Percentiles rank a stretch among this genome's conserved stretches.
Evolutionary conservation across 1,284 basidiomycete genomes (phyloP).

Genomic region (Hypsizygus ulmarius): DNA sequence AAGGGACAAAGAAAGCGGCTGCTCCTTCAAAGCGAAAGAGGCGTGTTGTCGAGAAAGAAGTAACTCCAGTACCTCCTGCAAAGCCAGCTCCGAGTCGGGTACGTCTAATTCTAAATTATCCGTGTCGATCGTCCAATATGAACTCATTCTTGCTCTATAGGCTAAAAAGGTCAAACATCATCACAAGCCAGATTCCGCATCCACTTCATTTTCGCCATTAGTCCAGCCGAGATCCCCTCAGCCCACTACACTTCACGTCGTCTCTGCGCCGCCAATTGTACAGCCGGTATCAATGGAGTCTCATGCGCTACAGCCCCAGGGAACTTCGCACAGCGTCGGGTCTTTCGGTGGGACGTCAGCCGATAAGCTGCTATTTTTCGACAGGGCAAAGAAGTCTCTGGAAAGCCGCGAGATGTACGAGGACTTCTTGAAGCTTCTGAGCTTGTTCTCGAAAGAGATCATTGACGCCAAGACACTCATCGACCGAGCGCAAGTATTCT

Average conservation of each 20-base stretch:
- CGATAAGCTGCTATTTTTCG: conserved; percentile 94
- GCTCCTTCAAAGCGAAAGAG: conserved; percentile 49
- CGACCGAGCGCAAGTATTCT: conserved; percentile 76
- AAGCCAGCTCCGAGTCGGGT: conserved; percentile 44
- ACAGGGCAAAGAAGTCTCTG: conserved; percentile 82
- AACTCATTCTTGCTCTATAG: conserved; percentile 27
- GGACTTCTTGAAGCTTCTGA: conserved; percentile 91
- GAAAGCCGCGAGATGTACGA: conserved; percentile 87
- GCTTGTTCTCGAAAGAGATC: conserved; percentile 89
- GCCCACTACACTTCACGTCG: conserved; percentile 25
- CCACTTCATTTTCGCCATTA: conserved; percentile 57
- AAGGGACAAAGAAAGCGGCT: conserved; percentile 43
- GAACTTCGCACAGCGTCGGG: conserved; percentile 27
- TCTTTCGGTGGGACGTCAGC: conserved; percentile 50
- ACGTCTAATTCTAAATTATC: conserved; percentile 28
- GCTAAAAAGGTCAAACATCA: conserved; percentile 59
- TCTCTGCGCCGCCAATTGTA: conserved; percentile 21
- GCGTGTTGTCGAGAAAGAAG: conserved; percentile 58
- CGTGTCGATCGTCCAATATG: conserved; percentile 4
- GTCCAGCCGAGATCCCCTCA: conserved; percentile 42
- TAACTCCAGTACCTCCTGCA: conserved; percentile 51
- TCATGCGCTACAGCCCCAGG: conserved; percentile 24
- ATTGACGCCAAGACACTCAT: conserved; percentile 86
- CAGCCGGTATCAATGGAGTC: conserved; percentile 30
- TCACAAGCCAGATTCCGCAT: conserved; percentile 56